phyloP scores from a whole-genome alignment of 768 basidiomycete species.

The Sarcomyxa edulis region DNA sequence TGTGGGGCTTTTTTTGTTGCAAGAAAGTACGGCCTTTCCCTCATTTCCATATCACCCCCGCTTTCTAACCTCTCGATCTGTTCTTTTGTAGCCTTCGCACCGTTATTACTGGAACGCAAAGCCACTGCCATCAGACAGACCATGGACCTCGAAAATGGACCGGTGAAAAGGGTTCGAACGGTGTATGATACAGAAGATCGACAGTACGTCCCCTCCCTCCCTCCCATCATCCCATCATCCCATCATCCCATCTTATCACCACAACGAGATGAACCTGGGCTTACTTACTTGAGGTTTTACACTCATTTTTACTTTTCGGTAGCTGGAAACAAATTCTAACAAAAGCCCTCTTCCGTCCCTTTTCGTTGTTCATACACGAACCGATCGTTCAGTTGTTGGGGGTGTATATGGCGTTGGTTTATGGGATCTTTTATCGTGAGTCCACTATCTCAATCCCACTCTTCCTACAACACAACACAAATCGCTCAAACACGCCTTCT shows the following conservation, averaged over 20 bases:
- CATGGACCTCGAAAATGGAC: constrained; percentile 43
- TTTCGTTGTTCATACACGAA: constrained; percentile 53
- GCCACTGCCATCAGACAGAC: constrained; percentile 38
- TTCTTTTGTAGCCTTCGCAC: constrained; percentile 35
- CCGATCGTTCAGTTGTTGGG: constrained; percentile 66
- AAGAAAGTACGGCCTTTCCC: constrained; percentile 50
- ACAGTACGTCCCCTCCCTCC: constrained; percentile 27
- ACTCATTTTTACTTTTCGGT: background rate
- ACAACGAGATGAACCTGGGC: too few species aligned
- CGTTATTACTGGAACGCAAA: constrained; percentile 43
- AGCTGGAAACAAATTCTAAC: constrained; percentile 51
- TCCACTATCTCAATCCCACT: constrained; percentile 6
- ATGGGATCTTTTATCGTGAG: constrained; percentile 56
- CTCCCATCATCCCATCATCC: too few species aligned
- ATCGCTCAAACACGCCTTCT: background rate
- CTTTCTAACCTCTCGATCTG: constrained; percentile 25
- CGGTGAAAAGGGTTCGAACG: constrained; percentile 35
- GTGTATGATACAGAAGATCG: constrained; percentile 39
- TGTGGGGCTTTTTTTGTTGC: constrained; percentile 49
- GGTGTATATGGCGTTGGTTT: constrained; percentile 65
- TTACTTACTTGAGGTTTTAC: too few species aligned
- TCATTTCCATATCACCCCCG: constrained; percentile 7
- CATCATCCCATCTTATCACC: too few species aligned
- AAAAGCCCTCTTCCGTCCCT: constrained; percentile 60
- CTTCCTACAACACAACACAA: background rate